Percentiles rank a stretch among this genome's conserved stretches.
These are phyloP conservation scores for Oryza australiensis DNA, from an alignment of 176 grass and related monocot genomes.

Conservation along the genomic window DNA sequence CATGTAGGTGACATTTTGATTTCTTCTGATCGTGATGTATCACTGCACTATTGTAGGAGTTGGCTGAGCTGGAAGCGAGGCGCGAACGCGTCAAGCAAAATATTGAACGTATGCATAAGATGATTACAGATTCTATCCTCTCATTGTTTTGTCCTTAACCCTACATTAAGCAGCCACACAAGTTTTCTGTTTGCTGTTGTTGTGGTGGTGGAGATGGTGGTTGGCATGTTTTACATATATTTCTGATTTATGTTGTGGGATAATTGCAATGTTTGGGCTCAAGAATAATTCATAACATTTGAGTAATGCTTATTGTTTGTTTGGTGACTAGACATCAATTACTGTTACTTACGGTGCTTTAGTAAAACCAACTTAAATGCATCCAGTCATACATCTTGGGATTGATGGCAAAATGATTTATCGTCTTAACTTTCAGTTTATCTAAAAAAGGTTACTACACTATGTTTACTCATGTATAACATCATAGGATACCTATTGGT, in stretches of 20 bases:
- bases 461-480: neutral
- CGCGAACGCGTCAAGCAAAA: conserved; percentile 74
- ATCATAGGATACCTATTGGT: neutral
- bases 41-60: conserved; percentile 48
- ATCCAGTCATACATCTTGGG: neutral
- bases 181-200: neutral
- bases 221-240: neutral
- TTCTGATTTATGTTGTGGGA: neutral
- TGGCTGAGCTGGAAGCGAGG: conserved; percentile 75
- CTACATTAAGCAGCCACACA: neutral
- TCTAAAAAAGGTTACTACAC: neutral
- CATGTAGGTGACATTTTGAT: neutral
- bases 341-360: neutral
- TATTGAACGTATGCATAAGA: conserved; percentile 62
- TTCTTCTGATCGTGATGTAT: conserved; percentile 26
- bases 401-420: neutral
- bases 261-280: neutral
- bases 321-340: neutral
- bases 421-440: neutral
- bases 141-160: neutral
- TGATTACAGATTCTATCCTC: conserved; percentile 1
- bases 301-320: neutral
- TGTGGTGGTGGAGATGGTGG: neutral
- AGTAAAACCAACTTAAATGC: conserved; percentile 1
- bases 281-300: neutral